Conservation (phyloP, 306 rosid genomes). For the Vigna mungo region DNA sequence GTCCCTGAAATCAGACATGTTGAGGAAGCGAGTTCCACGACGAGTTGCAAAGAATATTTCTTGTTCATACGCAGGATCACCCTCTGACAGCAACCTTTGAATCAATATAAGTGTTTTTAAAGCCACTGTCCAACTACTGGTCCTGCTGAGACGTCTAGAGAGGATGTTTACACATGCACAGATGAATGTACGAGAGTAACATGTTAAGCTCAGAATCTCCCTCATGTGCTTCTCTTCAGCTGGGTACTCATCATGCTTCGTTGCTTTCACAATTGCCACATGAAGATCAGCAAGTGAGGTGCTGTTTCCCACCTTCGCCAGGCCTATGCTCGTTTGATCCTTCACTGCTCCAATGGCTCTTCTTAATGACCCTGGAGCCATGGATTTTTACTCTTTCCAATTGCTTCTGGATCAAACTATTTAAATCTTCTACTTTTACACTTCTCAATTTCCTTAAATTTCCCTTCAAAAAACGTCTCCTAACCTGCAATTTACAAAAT, state of each 20-base stretch:
- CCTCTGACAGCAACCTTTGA: slow-evolving; percentile 74
- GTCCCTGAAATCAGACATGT: slow-evolving; percentile 79
- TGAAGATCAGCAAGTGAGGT: slow-evolving; percentile 71
- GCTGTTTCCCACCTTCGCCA: slow-evolving; percentile 84
- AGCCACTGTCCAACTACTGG: slow-evolving; percentile 83
- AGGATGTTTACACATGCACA: slow-evolving; percentile 67
- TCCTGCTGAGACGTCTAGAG: slow-evolving; percentile 70
- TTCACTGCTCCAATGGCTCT: slow-evolving; percentile 88
- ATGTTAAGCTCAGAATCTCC: slow-evolving; percentile 80
- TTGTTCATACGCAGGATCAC: slow-evolving; percentile 81
- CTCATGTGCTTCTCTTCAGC: slow-evolving; percentile 69
- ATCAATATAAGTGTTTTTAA: slow-evolving; percentile 71
- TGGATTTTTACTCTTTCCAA: slow-evolving; percentile 19
- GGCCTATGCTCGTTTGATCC: slow-evolving; percentile 90
- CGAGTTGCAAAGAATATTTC: slow-evolving; percentile 89
- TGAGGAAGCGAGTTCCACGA: slow-evolving; percentile 80
- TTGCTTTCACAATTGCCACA: slow-evolving; percentile 90
- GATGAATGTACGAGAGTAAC: slow-evolving; percentile 71
- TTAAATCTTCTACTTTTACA: slow-evolving; percentile 5
- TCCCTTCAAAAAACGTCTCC: not conserved
- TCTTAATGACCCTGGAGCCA: slow-evolving; percentile 71
- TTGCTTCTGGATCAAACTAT: not conserved
- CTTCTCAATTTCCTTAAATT: not conserved
- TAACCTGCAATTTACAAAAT: slow-evolving; percentile 16
- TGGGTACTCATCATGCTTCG: slow-evolving; percentile 76